Percentiles rank a stretch among this genome's conserved stretches.
Conservation (phyloP, 2,329 filamentous ascomycete genomes). For the Juglanconis oblonga region DNA sequence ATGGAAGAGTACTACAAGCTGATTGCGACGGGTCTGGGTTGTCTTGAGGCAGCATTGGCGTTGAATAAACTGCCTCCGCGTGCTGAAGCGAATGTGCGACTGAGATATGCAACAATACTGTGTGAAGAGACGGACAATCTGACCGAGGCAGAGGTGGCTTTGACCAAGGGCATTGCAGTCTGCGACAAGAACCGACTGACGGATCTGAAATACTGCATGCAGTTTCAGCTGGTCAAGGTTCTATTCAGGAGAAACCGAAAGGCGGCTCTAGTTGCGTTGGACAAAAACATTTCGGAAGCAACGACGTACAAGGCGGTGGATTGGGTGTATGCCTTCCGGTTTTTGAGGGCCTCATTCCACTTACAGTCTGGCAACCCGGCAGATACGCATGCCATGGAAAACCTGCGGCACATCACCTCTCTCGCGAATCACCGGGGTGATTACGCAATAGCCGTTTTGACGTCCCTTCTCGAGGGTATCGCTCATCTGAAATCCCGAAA, state of each 20-base stretch:
- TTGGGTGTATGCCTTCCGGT: conserved; percentile 76
- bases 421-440: conserved; percentile 61
- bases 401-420: conserved; percentile 60
- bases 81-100: conserved; percentile 64
- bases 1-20: conserved; percentile 69
- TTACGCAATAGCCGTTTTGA: conserved; percentile 61
- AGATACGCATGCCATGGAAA: conserved; percentile 64
- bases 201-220: conserved; percentile 75
- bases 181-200: conserved; percentile 62
- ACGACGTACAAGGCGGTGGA: conserved; percentile 65
- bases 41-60: conserved; percentile 67
- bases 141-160: conserved; percentile 67
- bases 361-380: conserved; percentile 58
- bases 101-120: conserved; percentile 70
- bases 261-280: conserved; percentile 69
- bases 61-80: conserved; percentile 59
- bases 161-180: conserved; percentile 68
- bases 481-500: conserved; percentile 63
- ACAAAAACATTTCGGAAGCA: conserved; percentile 66
- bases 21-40: conserved; percentile 69
- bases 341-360: conserved; percentile 69
- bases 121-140: conserved; percentile 75
- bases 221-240: conserved; percentile 68
- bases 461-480: conserved; percentile 66
- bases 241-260: conserved; percentile 69